A percentile compares a stretch with the other conserved stretches of the same genome.
These are phyloP conservation scores for Sicyos baderoa DNA, from an alignment of 306 rosid species.

Conservation along the genomic window DNA sequence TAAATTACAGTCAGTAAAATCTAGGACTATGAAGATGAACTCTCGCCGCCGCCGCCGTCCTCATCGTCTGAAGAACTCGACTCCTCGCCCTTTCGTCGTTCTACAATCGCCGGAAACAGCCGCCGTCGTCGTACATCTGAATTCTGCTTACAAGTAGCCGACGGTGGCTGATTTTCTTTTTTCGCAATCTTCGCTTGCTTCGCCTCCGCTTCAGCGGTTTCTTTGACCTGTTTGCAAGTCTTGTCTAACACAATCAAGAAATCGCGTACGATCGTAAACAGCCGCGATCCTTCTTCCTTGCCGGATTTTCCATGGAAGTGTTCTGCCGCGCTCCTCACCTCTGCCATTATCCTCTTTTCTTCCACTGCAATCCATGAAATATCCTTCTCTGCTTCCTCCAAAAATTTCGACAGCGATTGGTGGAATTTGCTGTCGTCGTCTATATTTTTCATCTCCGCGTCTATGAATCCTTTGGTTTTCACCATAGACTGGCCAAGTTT, in stretches of 20 bases:
- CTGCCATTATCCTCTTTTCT: constrained; percentile 64
- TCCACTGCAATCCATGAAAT: constrained; percentile 42
- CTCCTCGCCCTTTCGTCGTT: constrained; percentile 35
- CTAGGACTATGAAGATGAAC: constrained; percentile 25
- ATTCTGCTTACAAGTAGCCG: constrained; percentile 25
- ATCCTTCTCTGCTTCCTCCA: constrained; percentile 43
- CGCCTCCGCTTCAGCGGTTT: constrained; percentile 16
- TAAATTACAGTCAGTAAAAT: neutral
- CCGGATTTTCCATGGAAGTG: constrained; percentile 81
- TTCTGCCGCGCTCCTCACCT: constrained; percentile 68
- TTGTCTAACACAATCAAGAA: constrained; percentile 67
- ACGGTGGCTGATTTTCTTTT: constrained; percentile 29
- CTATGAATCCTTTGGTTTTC: constrained; percentile 35
- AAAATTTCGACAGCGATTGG: constrained; percentile 29
- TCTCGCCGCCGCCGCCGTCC: constrained; percentile 31
- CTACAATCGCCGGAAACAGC: constrained; percentile 73
- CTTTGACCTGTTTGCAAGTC: constrained; percentile 61
- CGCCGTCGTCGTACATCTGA: constrained; percentile 35
- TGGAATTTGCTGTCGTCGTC: constrained; percentile 50
- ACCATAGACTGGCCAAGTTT: constrained; percentile 37
- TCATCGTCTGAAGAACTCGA: constrained; percentile 63
- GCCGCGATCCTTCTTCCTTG: constrained; percentile 75
- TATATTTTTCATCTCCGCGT: constrained; percentile 39
- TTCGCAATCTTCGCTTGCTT: constrained; percentile 32
- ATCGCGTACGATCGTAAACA: constrained; percentile 64